These are phyloP conservation scores for Diplodia mutila DNA, from an alignment of 2,329 filamentous ascomycete species.

Conservation along the genomic window DNA sequence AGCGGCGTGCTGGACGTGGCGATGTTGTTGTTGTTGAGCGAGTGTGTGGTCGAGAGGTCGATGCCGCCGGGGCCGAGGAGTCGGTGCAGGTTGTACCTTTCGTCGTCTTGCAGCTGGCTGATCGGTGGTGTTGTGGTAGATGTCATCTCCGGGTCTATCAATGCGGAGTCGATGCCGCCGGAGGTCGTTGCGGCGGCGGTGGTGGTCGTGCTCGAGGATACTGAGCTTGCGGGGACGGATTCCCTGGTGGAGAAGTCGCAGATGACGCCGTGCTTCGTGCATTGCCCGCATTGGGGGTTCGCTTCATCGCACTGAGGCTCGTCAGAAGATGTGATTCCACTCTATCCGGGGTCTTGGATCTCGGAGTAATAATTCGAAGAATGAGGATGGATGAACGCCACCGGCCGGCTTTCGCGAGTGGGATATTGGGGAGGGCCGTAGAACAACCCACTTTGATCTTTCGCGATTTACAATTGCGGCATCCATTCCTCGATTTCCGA, in stretches of 20 bases:
- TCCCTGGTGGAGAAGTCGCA: conserved; percentile 32
- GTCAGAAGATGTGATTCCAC: background rate
- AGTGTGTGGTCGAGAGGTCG: too few relatives aligned
- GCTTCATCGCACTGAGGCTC: conserved; percentile 36
- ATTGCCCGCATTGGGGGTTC: conserved; percentile 36
- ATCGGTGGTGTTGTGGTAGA: background rate
- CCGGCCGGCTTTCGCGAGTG: background rate
- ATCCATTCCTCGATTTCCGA: conserved; percentile 17
- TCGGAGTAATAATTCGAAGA: background rate
- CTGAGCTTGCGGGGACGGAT: background rate
- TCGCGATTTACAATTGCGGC: conserved; percentile 3
- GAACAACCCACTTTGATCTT: conserved; percentile 13
- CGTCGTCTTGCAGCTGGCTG: background rate
- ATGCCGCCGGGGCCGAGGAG: too few relatives aligned
- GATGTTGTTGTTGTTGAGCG: too few relatives aligned
- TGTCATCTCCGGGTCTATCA: background rate
- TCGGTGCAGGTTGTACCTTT: background rate
- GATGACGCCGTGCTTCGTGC: conserved; percentile 35
- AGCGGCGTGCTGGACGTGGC: background rate
- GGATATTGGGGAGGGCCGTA: background rate
- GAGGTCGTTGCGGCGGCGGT: background rate
- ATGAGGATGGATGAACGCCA: background rate
- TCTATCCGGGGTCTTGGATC: too few relatives aligned
- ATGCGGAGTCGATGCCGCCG: background rate
- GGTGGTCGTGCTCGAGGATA: conserved; percentile 10